These are phyloP conservation scores for Solanum appendiculatum DNA, from an alignment of 257 asterid species.

Conservation along the genomic window DNA sequence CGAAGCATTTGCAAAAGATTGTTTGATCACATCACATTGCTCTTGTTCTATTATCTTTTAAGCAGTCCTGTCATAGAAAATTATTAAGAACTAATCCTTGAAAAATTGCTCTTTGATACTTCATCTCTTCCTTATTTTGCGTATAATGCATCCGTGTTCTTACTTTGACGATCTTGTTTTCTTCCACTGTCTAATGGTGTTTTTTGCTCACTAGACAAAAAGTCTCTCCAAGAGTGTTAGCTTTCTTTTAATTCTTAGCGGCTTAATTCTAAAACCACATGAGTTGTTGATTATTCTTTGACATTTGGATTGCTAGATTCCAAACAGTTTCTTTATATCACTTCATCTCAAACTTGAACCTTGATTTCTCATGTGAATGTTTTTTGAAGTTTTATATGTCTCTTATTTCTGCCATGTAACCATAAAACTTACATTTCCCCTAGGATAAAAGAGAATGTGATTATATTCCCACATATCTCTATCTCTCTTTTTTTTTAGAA, in stretches of 20 bases:
- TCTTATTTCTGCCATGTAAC: conserved; percentile 35
- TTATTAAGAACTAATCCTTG: no score
- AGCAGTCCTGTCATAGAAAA: no score
- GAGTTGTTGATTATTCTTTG: neutral
- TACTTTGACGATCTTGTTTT: neutral
- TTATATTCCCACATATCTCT: conserved; percentile 41
- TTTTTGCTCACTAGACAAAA: conserved; percentile 16
- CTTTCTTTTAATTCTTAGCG: conserved; percentile 29
- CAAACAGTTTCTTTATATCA: neutral
- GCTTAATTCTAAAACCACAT: no score
- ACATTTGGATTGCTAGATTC: no score
- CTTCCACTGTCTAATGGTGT: conserved; percentile 28
- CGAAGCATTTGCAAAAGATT: no score
- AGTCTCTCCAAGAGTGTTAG: conserved; percentile 44
- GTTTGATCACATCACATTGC: no score
- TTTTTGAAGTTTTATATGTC: conserved; percentile 47
- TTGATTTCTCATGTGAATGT: no score
- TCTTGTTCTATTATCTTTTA: no score
- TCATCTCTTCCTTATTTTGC: conserved; percentile 64
- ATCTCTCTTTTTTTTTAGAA: conserved; percentile 19
- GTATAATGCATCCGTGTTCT: conserved; percentile 43
- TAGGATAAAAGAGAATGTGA: conserved; percentile 13
- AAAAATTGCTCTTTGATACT: no score
- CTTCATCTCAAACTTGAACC: no score
- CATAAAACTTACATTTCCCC: conserved; percentile 47